Percentiles rank a stretch among this genome's conserved stretches.
Conservation (phyloP, 2,329 filamentous ascomycete species). For the Diplodia scrobiculata region DNA sequence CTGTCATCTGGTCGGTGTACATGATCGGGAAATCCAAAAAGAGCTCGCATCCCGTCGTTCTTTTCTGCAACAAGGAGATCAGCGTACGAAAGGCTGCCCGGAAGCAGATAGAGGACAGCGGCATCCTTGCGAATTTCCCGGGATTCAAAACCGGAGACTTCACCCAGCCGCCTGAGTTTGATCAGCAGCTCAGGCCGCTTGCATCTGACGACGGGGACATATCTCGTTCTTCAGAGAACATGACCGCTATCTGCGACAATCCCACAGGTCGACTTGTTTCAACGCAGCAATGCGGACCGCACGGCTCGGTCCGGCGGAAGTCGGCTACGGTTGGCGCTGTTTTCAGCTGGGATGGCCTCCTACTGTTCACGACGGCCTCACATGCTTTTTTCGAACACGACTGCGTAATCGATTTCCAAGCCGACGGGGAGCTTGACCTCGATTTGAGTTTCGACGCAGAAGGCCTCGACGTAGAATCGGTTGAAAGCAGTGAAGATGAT, state of each 20-base stretch:
- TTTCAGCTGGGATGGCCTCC: neutral
- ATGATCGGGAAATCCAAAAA: slow-evolving; percentile 31
- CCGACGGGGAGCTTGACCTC: neutral
- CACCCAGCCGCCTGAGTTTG: slow-evolving; percentile 31
- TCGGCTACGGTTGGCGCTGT: neutral
- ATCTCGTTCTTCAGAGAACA: neutral
- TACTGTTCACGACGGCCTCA: neutral
- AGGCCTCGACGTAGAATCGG: neutral
- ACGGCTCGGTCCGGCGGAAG: neutral
- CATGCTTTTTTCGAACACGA: neutral
- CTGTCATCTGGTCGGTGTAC: slow-evolving; percentile 28
- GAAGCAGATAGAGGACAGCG: slow-evolving; percentile 30
- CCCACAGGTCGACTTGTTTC: neutral
- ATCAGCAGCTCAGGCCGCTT: slow-evolving; percentile 25
- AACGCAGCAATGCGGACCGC: neutral
- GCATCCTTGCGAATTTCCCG: slow-evolving; percentile 26
- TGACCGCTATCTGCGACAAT: neutral
- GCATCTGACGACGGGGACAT: neutral
- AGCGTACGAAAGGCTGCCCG: slow-evolving; percentile 29
- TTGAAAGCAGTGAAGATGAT: neutral
- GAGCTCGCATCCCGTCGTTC: slow-evolving; percentile 30
- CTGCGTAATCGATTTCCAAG: neutral
- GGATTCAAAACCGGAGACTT: slow-evolving; percentile 31
- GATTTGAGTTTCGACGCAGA: neutral
- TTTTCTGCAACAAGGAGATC: slow-evolving; percentile 32